Base-by-base conservation (phyloP, 176 grass and related monocot genomes). In the Areca catechu region DNA sequence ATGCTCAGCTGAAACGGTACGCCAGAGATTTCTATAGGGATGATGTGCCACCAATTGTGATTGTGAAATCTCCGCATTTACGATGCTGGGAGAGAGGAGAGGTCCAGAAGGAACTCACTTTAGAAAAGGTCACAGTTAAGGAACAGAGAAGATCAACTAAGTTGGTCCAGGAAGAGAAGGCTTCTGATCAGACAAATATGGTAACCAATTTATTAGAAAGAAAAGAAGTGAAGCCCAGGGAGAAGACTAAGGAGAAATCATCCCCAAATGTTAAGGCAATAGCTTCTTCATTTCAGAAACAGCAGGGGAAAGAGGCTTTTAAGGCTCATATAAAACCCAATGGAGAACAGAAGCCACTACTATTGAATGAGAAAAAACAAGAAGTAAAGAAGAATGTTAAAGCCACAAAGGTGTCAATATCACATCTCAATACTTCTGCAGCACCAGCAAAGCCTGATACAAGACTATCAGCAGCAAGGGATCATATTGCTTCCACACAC, bases 321-420 rank as follows among this genome's bases (percentile, higher is more conserved):
- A 49, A 64, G 67, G 20, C 24, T 65, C 12, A 62, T 2, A 56
- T 79, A 52, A 74, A 77, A 61, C 53, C 66, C 19, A 73, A 4
- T 5, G 25, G 62, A 56, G 79, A 83, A 54, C 67, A 56, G 52
- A 86, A 69, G 43, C 51, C 30, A 48, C 52, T 47, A 54, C 28
- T 18, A 53, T 19, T 75, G 62, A 60, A 70, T 53, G 67, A 65
- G 43, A 84, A 60, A 19, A 61, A 67, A 61, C 58, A 82, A 58
- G 34, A 43, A 43, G 60, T 71, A 49, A 84, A 72, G 70, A 79
- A 81, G 47, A 63, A 49, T 22, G 15, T 24, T 6, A 89, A 86
- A 56, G 25, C 25, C 28, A 72, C 59, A 53, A 53, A 69, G 71
- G 56, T 24, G 47, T 10, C 71, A 57, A 49, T 19, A 24, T 70